phyloP scores from a whole-genome alignment of 208 protist species.

The Angomonas ambiguus region DNA sequence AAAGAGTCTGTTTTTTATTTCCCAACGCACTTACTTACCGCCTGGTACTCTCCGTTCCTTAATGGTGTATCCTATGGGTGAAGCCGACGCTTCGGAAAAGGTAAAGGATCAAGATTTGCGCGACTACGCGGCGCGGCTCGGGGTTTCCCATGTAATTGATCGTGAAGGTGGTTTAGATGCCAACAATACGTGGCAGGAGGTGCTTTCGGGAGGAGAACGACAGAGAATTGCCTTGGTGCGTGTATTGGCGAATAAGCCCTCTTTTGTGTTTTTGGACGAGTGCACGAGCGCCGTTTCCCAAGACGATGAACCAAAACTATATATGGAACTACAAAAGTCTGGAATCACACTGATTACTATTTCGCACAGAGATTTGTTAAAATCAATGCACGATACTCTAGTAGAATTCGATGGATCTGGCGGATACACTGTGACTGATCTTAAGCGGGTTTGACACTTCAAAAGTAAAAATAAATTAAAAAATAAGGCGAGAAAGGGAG shows the following conservation, averaged over 20 bases:
- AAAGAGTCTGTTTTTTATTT: conserved; percentile 48
- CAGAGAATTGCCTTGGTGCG: conserved; percentile 85
- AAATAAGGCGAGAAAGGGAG: not conserved
- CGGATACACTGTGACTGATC: conserved; percentile 31
- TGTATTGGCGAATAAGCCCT: conserved; percentile 66
- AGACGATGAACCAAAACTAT: conserved; percentile 73
- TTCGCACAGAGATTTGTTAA: conserved; percentile 74
- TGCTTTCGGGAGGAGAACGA: conserved; percentile 87
- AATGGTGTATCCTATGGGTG: conserved; percentile 62
- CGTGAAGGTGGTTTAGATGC: conserved; percentile 80
- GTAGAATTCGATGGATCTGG: conserved; percentile 63
- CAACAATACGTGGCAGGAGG: conserved; percentile 72
- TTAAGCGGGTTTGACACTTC: not conserved
- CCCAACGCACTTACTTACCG: conserved; percentile 81
- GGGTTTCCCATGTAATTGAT: conserved; percentile 55
- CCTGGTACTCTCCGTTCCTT: conserved; percentile 76
- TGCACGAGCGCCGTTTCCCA: conserved; percentile 88
- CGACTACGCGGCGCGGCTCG: conserved; percentile 34
- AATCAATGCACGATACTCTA: conserved; percentile 44
- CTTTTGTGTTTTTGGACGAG: conserved; percentile 89
- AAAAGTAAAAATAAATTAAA: not conserved
- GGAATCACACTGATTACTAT: conserved; percentile 85
- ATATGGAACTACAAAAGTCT: conserved; percentile 48
- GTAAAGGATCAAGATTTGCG: conserved; percentile 54
- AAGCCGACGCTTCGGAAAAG: conserved; percentile 19